phyloP scores from a whole-genome alignment of 1,284 basidiomycete genomes.

The Phlebopus sp. region DNA sequence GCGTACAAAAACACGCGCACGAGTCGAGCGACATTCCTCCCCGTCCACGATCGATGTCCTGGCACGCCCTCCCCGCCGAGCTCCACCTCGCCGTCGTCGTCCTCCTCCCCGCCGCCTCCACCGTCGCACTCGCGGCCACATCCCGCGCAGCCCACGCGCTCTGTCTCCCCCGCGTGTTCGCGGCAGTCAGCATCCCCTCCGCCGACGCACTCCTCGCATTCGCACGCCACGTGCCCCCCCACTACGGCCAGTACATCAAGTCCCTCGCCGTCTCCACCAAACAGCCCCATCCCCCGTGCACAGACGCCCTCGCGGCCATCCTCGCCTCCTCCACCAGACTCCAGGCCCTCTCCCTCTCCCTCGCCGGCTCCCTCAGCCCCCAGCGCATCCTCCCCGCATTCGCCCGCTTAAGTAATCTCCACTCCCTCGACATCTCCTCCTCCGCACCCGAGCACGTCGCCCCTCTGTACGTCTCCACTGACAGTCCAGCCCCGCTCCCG shows the following conservation, averaged over 20 bases:
- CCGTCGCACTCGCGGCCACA: conserved; percentile 39
- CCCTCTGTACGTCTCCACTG: conserved; percentile 51
- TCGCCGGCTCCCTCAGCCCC: conserved; percentile 50
- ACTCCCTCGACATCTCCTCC: conserved; percentile 53
- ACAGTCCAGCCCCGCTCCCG: conserved; percentile 2
- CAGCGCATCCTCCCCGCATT: conserved; percentile 52
- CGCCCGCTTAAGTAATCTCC: conserved; percentile 39
- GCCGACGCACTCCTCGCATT: conserved; percentile 49
- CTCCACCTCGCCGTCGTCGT: conserved; percentile 60
- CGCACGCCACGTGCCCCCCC: conserved; percentile 51
- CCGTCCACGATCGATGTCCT: conserved; percentile 43
- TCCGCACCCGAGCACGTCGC: conserved; percentile 47
- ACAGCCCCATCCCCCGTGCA: conserved; percentile 27
- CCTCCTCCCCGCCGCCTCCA: conserved; percentile 40
- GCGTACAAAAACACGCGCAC: background rate
- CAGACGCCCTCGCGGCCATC: conserved; percentile 49
- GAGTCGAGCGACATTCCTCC: conserved; percentile 47
- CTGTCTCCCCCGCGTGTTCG: conserved; percentile 59
- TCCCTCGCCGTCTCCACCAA: conserved; percentile 53
- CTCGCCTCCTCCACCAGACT: conserved; percentile 50
- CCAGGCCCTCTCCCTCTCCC: conserved; percentile 47
- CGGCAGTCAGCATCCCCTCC: conserved; percentile 49
- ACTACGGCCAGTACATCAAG: conserved; percentile 53
- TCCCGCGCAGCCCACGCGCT: conserved; percentile 49
- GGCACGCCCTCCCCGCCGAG: conserved; percentile 61